Conservation (phyloP, 257 asterid genomes). For the Lavandula angustifolia region DNA sequence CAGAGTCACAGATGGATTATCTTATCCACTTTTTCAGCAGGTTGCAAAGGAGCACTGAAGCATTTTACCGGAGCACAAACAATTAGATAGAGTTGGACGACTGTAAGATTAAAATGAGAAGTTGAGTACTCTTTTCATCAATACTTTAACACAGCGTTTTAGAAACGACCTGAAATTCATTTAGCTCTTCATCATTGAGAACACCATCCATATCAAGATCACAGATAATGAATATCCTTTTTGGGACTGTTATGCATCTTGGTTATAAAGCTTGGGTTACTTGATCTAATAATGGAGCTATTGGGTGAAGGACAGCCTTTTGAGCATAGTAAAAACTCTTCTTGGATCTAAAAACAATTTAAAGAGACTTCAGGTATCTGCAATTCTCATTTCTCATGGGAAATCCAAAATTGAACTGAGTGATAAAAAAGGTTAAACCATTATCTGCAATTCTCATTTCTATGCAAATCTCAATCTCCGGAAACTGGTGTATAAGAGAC, state of each 20-base stretch:
- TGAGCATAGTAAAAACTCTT: conserved; percentile 87
- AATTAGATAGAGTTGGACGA: conserved; percentile 23
- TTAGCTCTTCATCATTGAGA: conserved; percentile 83
- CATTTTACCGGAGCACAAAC: conserved; percentile 66
- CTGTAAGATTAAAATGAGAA: background rate
- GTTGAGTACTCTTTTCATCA: background rate
- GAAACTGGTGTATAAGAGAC: conserved; percentile 89
- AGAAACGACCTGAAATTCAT: conserved; percentile 77
- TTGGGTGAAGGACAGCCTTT: conserved; percentile 98
- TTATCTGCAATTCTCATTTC: too few species aligned
- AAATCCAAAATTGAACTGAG: conserved; percentile 2
- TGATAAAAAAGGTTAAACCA: conserved; percentile 17
- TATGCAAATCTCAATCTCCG: conserved; percentile 91
- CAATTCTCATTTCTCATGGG: conserved; percentile 4
- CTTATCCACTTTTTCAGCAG: conserved; percentile 83
- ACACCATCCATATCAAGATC: conserved; percentile 94
- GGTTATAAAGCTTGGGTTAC: conserved; percentile 84
- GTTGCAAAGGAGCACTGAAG: conserved; percentile 86
- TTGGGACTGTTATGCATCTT: conserved; percentile 78
- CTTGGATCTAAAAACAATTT: conserved; percentile 64
- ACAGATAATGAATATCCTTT: conserved; percentile 80
- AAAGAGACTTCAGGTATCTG: conserved; percentile 27
- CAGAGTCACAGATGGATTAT: too few species aligned
- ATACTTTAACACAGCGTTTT: background rate
- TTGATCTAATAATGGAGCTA: conserved; percentile 90